Conservation (phyloP, 2,329 filamentous ascomycete genomes). For the Cordyceps fumosorosea region DNA sequence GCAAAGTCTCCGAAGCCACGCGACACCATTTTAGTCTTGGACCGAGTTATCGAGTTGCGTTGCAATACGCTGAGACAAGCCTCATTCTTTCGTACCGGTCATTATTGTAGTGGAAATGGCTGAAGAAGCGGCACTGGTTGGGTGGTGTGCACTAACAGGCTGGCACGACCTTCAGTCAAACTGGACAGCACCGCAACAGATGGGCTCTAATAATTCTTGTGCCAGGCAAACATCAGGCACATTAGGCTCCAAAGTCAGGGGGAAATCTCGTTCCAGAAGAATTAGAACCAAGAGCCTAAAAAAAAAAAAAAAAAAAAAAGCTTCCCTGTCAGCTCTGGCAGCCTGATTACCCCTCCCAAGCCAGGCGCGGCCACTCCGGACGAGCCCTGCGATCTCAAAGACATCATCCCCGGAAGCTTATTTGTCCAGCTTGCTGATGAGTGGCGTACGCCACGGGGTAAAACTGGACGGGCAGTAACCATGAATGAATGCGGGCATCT, state of each 20-base stretch:
- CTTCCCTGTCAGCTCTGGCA: too few relatives aligned
- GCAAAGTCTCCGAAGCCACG: background rate
- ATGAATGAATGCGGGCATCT: background rate
- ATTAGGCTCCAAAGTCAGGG: background rate
- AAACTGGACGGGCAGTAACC: background rate
- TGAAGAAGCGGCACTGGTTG: background rate
- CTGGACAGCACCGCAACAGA: background rate
- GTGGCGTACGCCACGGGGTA: slow-evolving; percentile 8
- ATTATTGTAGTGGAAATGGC: background rate
- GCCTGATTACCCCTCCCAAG: background rate
- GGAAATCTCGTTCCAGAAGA: background rate
- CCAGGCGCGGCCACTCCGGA: too few relatives aligned
- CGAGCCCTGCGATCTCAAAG: too few relatives aligned
- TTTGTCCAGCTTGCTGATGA: background rate
- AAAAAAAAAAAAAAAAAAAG: too few relatives aligned
- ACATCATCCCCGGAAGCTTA: background rate
- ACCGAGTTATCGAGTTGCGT: too few relatives aligned
- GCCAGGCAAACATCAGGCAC: background rate
- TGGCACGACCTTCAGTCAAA: background rate
- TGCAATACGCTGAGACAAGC: too few relatives aligned
- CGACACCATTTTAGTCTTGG: background rate
- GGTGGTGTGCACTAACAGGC: background rate
- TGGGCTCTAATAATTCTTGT: background rate
- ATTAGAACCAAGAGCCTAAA: background rate
- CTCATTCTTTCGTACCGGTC: too few relatives aligned